Base-by-base conservation (phyloP, 495 filamentous ascomycete genomes). In the Aspergillus indologenus region DNA sequence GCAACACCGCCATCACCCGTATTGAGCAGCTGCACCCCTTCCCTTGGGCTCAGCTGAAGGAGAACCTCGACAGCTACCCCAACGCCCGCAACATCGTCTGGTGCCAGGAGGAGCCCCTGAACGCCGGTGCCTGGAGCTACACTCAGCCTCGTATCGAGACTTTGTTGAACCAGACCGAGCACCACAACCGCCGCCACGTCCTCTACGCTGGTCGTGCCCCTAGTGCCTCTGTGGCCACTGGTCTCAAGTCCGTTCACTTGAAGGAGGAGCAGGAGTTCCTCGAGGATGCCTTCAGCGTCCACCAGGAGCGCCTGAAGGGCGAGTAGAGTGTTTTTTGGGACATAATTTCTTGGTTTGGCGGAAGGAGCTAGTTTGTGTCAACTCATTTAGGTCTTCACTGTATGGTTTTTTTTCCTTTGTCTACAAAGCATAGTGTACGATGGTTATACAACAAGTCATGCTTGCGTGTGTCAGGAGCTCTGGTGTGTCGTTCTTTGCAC, bases 1-100 rank as follows among this genome's bases (percentile, higher is more conserved):
- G 90, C 70, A 85, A 96, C 73, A 87, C 91, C 20, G 94, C 91
- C 71, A 88, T 98, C 75, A 95, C 90, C 46, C 91, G 94, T 68
- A 85, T 98, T 65, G 94, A 98, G 79, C 94, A 98, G 79, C 85
- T 98, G 26, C 89, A 98, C 76, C 94, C 94, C 66, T 98, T 98
- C 91, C 94, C 94, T 5, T 98, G 94, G 93, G 87, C 90, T 63
- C 90, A 93, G 78, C 85, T 98, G 46, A 87, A 87, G 75, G 92
- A 97, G 71, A 97, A 97, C 81, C 81, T 98, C 29, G 92, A 98
- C 79, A 83, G 75, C 76, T 98, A 98, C 78, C 89, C 92, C 72
- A 98, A 98, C 71, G 91, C 94, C 69, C 88, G 96, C 81, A 90
- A 91, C 61, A 93, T 98, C 59, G 90, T 98, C 58, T 98, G 91